A percentile compares a stretch with the other conserved stretches of the same genome.
Evolutionary conservation across 2,329 filamentous ascomycete genomes (phyloP).

Genomic region (Aspergillus japonicus): DNA sequence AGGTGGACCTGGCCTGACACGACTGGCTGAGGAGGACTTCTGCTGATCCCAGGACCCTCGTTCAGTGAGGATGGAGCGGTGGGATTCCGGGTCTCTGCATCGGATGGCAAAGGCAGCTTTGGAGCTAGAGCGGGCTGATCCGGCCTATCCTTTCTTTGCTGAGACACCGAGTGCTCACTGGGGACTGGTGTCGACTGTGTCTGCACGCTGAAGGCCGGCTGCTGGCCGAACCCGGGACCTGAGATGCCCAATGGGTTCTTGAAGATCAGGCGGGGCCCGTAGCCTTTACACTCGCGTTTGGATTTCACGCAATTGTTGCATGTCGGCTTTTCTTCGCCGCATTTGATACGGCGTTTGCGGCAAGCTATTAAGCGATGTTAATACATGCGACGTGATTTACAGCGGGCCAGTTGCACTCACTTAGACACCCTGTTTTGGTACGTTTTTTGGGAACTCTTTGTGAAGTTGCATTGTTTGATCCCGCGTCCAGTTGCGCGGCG

Average conservation of each 20-base stretch:
- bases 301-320: conserved; percentile 50
- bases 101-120: conserved; percentile 19
- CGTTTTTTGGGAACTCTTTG: conserved; percentile 57
- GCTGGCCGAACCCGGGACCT: conserved; percentile 21
- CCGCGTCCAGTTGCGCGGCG: conserved; percentile 8
- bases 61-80: conserved; percentile 13
- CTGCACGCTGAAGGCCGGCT: conserved; percentile 19
- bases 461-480: conserved; percentile 18
- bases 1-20: conserved; percentile 11
- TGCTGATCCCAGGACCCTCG: conserved; percentile 7
- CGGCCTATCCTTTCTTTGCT: conserved; percentile 14
- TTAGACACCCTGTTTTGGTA: conserved; percentile 91
- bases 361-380: conserved; percentile 61
- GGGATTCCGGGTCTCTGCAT: background rate
- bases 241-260: conserved; percentile 41
- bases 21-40: conserved; percentile 7
- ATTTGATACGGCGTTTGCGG: conserved; percentile 93
- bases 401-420: conserved; percentile 49
- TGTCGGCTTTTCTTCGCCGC: conserved; percentile 71
- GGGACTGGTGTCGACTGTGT: conserved; percentile 15
- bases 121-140: conserved; percentile 29
- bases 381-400: background rate
- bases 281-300: conserved; percentile 47
- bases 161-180: conserved; percentile 24
- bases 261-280: conserved; percentile 43